Conservation (phyloP, 2,329 filamentous ascomycete genomes). For the Didymella lethalis region DNA sequence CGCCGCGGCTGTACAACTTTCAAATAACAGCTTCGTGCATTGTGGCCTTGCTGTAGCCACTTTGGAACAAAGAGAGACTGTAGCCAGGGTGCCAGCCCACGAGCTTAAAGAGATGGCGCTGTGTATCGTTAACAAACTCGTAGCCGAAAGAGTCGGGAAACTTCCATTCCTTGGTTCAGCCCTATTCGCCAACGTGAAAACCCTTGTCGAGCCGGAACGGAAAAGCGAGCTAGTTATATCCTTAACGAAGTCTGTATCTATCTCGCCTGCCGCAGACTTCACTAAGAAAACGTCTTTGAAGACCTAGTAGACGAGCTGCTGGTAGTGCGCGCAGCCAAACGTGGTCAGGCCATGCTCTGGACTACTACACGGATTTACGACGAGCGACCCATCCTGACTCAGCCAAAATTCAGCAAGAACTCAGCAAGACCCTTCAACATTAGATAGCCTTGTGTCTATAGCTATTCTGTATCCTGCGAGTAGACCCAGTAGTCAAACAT, state of each 20-base stretch:
- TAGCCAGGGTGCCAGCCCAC: constrained; percentile 65
- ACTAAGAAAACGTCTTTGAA: constrained; percentile 43
- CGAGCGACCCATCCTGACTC: constrained; percentile 61
- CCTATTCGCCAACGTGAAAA: constrained; percentile 56
- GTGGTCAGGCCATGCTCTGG: constrained; percentile 63
- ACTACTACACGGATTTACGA: constrained; percentile 67
- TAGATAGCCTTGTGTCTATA: constrained; percentile 58
- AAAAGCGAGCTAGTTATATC: constrained; percentile 54
- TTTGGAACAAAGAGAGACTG: constrained; percentile 53
- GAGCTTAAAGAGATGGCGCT: constrained; percentile 65
- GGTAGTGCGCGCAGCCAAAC: constrained; percentile 63
- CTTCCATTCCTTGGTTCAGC: constrained; percentile 62
- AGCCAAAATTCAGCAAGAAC: constrained; percentile 65
- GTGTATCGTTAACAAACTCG: constrained; percentile 55
- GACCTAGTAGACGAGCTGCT: constrained; percentile 59
- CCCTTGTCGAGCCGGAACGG: constrained; percentile 59
- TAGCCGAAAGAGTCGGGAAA: constrained; percentile 50
- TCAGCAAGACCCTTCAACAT: constrained; percentile 61
- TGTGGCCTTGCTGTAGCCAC: constrained; percentile 55
- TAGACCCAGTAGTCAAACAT: constrained; percentile 67
- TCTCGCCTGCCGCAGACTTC: constrained; percentile 9
- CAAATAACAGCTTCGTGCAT: constrained; percentile 57
- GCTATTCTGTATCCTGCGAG: constrained; percentile 58
- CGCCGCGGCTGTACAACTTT: constrained; percentile 58
- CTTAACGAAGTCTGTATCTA: constrained; percentile 46